Conservation (phyloP, 257 asterid species). For the Gentiana dahurica region DNA sequence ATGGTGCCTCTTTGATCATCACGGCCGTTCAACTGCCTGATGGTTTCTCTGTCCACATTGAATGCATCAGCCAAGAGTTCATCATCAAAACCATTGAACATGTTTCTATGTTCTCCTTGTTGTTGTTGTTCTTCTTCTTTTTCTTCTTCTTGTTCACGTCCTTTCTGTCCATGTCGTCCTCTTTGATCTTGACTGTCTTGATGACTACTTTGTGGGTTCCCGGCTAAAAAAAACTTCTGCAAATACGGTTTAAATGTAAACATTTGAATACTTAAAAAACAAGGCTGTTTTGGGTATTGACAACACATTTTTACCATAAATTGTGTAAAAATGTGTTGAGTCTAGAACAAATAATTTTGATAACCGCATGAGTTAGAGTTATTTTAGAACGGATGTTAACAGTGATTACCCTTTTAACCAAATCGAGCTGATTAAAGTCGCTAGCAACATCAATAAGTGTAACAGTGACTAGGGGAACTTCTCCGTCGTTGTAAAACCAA, state of each 20-base stretch:
- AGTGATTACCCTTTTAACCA: conserved; percentile 1
- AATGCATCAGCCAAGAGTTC: conserved; percentile 32
- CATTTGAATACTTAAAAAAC: too few relatives aligned
- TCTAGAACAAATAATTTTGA: too few relatives aligned
- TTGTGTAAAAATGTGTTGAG: too few relatives aligned
- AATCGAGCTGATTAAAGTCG: conserved; percentile 27
- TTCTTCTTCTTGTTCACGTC: conserved; percentile 3
- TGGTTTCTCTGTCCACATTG: conserved; percentile 13
- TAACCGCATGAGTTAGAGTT: too few relatives aligned
- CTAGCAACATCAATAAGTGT: conserved; percentile 14
- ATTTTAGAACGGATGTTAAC: too few relatives aligned
- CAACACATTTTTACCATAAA: too few relatives aligned
- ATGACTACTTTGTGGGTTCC: conserved; percentile 28
- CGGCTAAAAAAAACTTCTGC: conserved; percentile 51
- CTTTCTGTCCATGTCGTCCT: conserved; percentile 4
- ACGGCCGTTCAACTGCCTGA: conserved; percentile 18
- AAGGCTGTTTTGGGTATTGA: too few relatives aligned
- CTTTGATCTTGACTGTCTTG: conserved; percentile 1
- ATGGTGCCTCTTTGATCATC: conserved; percentile 45
- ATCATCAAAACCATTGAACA: conserved; percentile 30
- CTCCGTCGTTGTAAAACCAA: conserved; percentile 21
- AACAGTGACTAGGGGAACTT: conserved; percentile 11
- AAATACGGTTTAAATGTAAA: too few relatives aligned
- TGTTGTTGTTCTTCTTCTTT: neutral
- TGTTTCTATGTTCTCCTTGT: conserved; percentile 8